Conservation (phyloP, 345 rosid species). For the Toxicodendron radicans region DNA sequence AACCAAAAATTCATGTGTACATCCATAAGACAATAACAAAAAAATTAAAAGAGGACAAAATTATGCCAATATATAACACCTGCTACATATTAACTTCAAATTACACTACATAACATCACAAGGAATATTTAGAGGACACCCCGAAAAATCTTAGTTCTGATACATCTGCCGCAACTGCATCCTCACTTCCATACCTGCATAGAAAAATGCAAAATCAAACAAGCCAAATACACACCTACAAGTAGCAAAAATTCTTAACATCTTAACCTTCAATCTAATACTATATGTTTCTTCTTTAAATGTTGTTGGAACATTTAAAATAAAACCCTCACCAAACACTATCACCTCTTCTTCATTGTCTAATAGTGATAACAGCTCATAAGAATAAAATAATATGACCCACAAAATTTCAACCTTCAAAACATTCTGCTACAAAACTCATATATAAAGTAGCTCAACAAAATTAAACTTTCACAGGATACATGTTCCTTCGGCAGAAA, state of each 20-base stretch:
- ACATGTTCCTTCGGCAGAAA: conserved; percentile 97
- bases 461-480: background rate
- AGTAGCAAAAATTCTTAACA: background rate
- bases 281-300: background rate
- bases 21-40: background rate
- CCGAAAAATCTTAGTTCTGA: conserved; percentile 50
- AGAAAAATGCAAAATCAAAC: conserved; percentile 13
- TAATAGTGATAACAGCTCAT: background rate
- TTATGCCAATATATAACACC: background rate
- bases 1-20: background rate
- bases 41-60: background rate
- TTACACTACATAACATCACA: too few relatives aligned
- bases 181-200: conserved; percentile 85
- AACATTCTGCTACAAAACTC: background rate
- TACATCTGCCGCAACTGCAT: conserved; percentile 59
- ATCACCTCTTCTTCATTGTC: conserved; percentile 6
- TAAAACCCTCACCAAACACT: conserved; percentile 85
- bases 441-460: background rate
- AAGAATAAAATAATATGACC: background rate
- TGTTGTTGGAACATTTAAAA: background rate
- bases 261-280: background rate
- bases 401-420: background rate
- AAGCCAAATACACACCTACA: background rate
- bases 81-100: background rate
- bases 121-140: conserved; percentile 34